Base-by-base conservation (phyloP, 768 basidiomycete genomes). In the Rhizopogon salebrosus region DNA sequence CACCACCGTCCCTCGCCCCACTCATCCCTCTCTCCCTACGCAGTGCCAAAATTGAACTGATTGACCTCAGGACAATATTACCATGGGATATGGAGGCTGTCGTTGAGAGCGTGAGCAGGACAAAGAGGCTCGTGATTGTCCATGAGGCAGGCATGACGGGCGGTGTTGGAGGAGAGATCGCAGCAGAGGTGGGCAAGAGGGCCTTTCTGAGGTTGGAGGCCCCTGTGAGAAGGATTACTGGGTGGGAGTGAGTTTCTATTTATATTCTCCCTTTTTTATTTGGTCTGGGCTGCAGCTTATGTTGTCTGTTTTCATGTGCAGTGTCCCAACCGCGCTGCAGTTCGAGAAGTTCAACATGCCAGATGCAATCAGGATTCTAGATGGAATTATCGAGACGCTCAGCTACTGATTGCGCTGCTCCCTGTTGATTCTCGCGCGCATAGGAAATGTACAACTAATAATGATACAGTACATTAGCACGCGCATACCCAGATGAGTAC, bases 311-410 rank as follows among this genome's bases (percentile, higher is more conserved):
- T 49, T 40, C n/a, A 41, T 36, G 51, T 46, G 39, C 46, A 94
- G 91, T 59, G 82, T 85, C n/a, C 93, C 93, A 2, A 84, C 84
- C 22, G 87, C 82, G 34, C 72, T 97, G 58, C 85, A 87, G 52
- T 97, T 82, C 61, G 94, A 98, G 73, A 94, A 91, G 70, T 95
- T 97, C 69, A 83, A 88, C 70, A 84, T 94, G 61, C 94, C 94
- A 1, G 94, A 97, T 64, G 76, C 87, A 2, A 75, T 98, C 57
- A 79, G 92, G 48, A 75, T 97, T 37, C 65, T 94, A 54, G 93
- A 95, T 62, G 88, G 84, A 22, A 72, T 95, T 10, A 76, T 95
- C 43, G 89, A 94, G 66, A 93, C 92, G 3, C 73, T 95, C 60
- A 69, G 76, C 24, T 95, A 85, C 66, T 91, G 61, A 70, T n/a